A percentile compares a stretch with the other conserved stretches of the same genome.
Evolutionary conservation across 2,329 filamentous ascomycete species (phyloP).

Genomic region (Metarhizium album): DNA sequence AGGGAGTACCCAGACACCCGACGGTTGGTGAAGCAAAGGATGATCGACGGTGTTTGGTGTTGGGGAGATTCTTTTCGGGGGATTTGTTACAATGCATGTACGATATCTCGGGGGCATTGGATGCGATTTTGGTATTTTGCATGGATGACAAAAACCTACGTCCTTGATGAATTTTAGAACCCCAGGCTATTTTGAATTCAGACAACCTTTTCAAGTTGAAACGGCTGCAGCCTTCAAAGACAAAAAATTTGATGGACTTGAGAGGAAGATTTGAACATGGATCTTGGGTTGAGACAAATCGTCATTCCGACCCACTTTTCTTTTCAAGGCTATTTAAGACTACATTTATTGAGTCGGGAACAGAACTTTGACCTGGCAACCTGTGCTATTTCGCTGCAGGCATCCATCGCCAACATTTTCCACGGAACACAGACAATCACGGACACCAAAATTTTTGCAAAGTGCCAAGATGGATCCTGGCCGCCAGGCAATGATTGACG

Average conservation of each 20-base stretch:
- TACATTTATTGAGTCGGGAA: too few relatives aligned
- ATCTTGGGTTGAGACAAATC: background rate
- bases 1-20: constrained; percentile 14
- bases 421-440: background rate
- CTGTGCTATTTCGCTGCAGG: background rate
- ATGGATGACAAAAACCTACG: background rate
- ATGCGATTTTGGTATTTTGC: background rate
- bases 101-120: background rate
- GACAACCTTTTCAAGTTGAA: too few relatives aligned
- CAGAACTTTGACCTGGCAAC: background rate
- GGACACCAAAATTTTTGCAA: background rate
- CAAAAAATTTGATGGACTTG: too few relatives aligned
- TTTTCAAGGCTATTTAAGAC: too few relatives aligned
- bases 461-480: constrained; percentile 38
- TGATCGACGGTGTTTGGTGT: background rate
- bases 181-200: too few relatives aligned
- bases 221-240: too few relatives aligned
- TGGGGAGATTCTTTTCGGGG: background rate
- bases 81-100: too few relatives aligned
- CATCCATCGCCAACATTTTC: background rate
- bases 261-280: too few relatives aligned
- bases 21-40: constrained; percentile 11
- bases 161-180: background rate
- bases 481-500: constrained; percentile 43
- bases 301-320: background rate